Evolutionary conservation across 1,139 yeast species (phyloP).

Genomic region (Meyerozyma sp.): DNA sequence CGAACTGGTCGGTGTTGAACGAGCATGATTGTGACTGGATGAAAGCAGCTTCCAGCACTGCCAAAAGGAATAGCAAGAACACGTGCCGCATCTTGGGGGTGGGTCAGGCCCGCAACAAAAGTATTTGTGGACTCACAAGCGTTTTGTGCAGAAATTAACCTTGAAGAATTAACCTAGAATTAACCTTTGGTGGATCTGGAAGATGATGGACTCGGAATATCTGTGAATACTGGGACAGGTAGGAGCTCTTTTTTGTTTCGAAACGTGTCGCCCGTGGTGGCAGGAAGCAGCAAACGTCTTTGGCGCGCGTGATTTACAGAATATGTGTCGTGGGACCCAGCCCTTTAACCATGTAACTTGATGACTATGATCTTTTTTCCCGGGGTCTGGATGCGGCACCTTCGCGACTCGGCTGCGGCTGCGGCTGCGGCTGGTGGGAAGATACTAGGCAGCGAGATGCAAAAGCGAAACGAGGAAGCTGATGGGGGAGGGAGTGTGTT

Average conservation of each 20-base stretch:
- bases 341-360: neutral
- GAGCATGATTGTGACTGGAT: conserved; percentile 10
- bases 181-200: neutral
- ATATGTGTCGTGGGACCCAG: neutral
- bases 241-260: too few species aligned
- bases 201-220: too few species aligned
- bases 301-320: neutral
- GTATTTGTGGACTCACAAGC: neutral
- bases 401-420: too few species aligned
- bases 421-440: neutral
- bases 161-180: neutral
- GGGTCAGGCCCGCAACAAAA: neutral
- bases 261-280: neutral
- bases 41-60: conserved; percentile 8
- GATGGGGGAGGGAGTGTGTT: neutral
- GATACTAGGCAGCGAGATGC: neutral
- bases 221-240: too few species aligned
- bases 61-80: neutral
- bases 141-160: neutral
- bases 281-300: neutral
- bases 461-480: neutral
- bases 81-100: neutral
- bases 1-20: conserved; percentile 4
- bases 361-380: neutral
- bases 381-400: neutral